phyloP scores from a whole-genome alignment of 495 filamentous ascomycete species.

The Penicillium canariense region DNA sequence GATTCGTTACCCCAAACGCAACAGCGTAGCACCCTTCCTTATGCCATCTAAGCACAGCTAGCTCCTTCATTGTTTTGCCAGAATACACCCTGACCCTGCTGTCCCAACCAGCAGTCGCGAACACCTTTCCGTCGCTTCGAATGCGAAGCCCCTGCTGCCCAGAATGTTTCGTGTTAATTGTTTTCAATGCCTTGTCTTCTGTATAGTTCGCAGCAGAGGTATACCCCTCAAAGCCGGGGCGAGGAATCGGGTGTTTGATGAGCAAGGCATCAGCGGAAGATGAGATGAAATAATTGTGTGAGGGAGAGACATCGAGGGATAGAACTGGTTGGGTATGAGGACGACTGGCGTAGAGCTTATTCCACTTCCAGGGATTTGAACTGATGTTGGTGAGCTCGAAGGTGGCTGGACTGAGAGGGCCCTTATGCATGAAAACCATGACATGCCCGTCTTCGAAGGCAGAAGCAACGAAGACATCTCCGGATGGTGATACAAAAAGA shows the following conservation, averaged over 20 bases:
- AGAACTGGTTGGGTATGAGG: slow-evolving; percentile 83
- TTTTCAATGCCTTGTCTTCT: slow-evolving; percentile 50
- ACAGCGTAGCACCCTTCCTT: slow-evolving; percentile 84
- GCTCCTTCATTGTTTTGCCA: slow-evolving; percentile 73
- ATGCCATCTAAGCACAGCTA: slow-evolving; percentile 97
- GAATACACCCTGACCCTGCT: slow-evolving; percentile 76
- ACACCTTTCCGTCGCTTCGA: slow-evolving; percentile 77
- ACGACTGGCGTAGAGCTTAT: slow-evolving; percentile 61
- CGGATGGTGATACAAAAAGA: slow-evolving; percentile 44
- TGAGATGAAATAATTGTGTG: slow-evolving; percentile 64
- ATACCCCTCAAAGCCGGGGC: slow-evolving; percentile 6
- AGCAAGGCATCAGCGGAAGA: slow-evolving; percentile 77
- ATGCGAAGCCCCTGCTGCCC: slow-evolving; percentile 81
- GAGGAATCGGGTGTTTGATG: slow-evolving; percentile 60
- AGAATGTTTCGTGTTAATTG: slow-evolving; percentile 75
- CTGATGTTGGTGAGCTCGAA: slow-evolving; percentile 9
- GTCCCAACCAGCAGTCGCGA: slow-evolving; percentile 95
- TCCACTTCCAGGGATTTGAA: slow-evolving; percentile 50
- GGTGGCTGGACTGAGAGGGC: slow-evolving; percentile 10
- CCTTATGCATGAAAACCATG: slow-evolving; percentile 50
- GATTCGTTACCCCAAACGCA: slow-evolving; percentile 59
- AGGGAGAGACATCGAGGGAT: slow-evolving; percentile 65
- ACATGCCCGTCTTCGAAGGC: slow-evolving; percentile 87
- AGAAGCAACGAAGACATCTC: slow-evolving; percentile 54
- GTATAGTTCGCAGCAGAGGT: slow-evolving; percentile 16